phyloP scores from a whole-genome alignment of 768 basidiomycete species.

The Lentinula boryana region DNA sequence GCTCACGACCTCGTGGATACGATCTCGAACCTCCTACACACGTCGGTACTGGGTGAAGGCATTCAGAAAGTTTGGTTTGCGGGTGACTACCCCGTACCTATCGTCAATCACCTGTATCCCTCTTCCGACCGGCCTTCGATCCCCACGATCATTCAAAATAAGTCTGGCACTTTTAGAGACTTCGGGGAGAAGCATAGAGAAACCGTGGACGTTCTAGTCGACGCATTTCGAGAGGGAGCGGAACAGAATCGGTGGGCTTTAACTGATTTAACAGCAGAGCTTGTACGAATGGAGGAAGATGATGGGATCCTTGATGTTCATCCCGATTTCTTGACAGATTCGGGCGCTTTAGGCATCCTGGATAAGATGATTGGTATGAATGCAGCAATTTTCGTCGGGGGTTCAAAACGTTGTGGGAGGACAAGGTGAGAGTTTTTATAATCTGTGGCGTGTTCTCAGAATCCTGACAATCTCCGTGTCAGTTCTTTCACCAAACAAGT shows the following conservation, averaged over 20 bases:
- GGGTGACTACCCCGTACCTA: slow-evolving; percentile 42
- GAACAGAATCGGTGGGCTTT: slow-evolving; percentile 33
- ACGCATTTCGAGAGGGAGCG: slow-evolving; percentile 36
- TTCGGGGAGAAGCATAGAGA: slow-evolving; percentile 35
- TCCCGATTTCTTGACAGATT: slow-evolving; percentile 33
- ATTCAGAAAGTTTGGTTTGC: slow-evolving; percentile 48
- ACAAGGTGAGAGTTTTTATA: slow-evolving; percentile 29
- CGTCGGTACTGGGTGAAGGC: slow-evolving; percentile 18
- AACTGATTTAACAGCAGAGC: slow-evolving; percentile 36
- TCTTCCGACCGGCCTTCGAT: background rate
- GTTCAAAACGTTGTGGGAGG: slow-evolving; percentile 38
- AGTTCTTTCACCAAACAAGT: slow-evolving; percentile 54
- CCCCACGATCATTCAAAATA: slow-evolving; percentile 4
- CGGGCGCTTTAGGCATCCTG: slow-evolving; percentile 47
- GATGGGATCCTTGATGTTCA: slow-evolving; percentile 7
- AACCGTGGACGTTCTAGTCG: slow-evolving; percentile 37
- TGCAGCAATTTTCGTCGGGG: slow-evolving; percentile 46
- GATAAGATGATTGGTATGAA: slow-evolving; percentile 49
- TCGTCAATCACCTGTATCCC: slow-evolving; percentile 9
- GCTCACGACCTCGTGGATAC: slow-evolving; percentile 42
- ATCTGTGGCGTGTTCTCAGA: background rate
- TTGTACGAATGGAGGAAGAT: slow-evolving; percentile 10
- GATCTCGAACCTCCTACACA: slow-evolving; percentile 28
- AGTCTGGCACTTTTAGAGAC: slow-evolving; percentile 42
- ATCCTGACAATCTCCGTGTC: slow-evolving; percentile 12